phyloP scores from a whole-genome alignment of 2,329 filamentous ascomycete species.

The Setomelanomma holmii region DNA sequence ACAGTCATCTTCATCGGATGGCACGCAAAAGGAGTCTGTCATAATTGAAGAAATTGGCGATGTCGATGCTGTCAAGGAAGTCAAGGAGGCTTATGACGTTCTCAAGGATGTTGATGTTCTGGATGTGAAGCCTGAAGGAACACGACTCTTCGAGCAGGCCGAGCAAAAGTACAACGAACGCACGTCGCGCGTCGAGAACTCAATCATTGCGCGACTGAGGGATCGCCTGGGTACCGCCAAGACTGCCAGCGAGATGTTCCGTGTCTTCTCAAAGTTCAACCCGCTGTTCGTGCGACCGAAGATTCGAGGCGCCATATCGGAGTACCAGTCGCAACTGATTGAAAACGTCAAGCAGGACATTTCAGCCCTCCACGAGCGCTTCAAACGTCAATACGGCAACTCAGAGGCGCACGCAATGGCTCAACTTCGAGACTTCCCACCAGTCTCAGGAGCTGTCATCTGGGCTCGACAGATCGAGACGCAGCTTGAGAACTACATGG shows the following conservation, averaged over 20 bases:
- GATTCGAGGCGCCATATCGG: conserved; percentile 95
- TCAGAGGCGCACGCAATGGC: conserved; percentile 99
- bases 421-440: conserved; percentile 91
- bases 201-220: conserved; percentile 91
- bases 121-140: conserved; percentile 89
- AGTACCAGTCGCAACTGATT: conserved; percentile 98
- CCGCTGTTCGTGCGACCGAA: conserved; percentile 98
- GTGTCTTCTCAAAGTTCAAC: conserved; percentile 99
- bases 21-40: conserved; percentile 57
- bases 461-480: conserved; percentile 97
- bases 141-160: conserved; percentile 88
- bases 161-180: conserved; percentile 98
- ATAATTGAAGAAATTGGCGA: conserved; percentile 95
- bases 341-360: conserved; percentile 98
- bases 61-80: conserved; percentile 95
- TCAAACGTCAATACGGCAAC: conserved; percentile 98
- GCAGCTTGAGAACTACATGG: conserved; percentile 95
- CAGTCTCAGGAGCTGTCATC: conserved; percentile 95
- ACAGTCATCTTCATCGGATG: conserved; percentile 52
- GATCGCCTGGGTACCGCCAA: conserved; percentile 94
- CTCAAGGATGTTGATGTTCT: conserved; percentile 94
- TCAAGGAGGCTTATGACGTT: conserved; percentile 91
- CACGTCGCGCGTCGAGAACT: conserved; percentile 96
- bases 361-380: conserved; percentile 88
- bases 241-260: conserved; percentile 99